Percentiles rank a stretch among this genome's conserved stretches.
phyloP scores from a whole-genome alignment of 2,329 filamentous ascomycete species.

The Beauveria bassiana region DNA sequence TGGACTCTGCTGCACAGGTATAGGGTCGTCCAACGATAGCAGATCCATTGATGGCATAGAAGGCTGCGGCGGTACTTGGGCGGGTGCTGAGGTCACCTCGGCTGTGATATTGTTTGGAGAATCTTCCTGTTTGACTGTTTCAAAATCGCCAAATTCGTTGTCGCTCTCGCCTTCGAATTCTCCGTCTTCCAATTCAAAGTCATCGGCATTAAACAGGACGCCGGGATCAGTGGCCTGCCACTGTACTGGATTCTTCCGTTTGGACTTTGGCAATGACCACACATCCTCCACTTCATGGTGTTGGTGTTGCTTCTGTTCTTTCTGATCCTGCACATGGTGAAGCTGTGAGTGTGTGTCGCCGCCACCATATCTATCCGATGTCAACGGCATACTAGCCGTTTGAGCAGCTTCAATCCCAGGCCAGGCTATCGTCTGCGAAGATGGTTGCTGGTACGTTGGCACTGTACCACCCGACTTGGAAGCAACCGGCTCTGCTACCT shows the following conservation, averaged over 20 bases:
- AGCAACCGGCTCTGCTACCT: conserved; percentile 38
- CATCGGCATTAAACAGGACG: conserved; percentile 60
- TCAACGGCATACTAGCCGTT: background rate
- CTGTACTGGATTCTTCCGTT: conserved; percentile 14
- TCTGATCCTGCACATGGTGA: background rate
- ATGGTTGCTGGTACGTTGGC: background rate
- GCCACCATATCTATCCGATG: background rate
- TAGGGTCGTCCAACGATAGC: conserved; percentile 29
- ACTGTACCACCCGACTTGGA: background rate
- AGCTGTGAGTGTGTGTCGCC: background rate
- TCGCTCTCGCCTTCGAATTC: conserved; percentile 40
- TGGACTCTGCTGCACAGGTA: conserved; percentile 13
- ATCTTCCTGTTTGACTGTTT: conserved; percentile 30
- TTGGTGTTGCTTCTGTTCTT: background rate
- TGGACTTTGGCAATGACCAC: conserved; percentile 15
- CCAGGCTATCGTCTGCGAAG: background rate
- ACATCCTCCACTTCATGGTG: background rate
- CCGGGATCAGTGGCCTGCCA: conserved; percentile 33
- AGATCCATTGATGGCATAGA: conserved; percentile 31
- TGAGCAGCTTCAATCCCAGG: conserved; percentile 7
- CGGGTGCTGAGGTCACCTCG: conserved; percentile 13
- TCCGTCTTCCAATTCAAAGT: conserved; percentile 36
- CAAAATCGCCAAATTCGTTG: conserved; percentile 45
- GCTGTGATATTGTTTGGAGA: conserved; percentile 15
- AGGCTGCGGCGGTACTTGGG: conserved; percentile 12